Evolutionary conservation across 257 asterid genomes (phyloP).

Genomic region (Nyctanthes arbortristis): DNA sequence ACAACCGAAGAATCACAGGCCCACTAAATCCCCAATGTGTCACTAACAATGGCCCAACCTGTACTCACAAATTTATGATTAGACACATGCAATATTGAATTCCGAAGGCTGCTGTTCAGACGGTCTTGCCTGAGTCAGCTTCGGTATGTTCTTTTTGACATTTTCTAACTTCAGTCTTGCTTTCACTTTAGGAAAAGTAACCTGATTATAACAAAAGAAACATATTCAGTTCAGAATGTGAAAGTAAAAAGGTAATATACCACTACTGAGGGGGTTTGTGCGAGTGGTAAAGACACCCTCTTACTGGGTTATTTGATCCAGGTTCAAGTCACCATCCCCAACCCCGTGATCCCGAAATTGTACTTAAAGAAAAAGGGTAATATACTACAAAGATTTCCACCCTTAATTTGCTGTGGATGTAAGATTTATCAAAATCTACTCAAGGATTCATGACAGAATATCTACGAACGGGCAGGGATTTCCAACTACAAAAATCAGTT

Average conservation of each 20-base stretch:
- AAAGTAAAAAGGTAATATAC: too few species aligned
- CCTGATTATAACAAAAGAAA: conserved; percentile 38
- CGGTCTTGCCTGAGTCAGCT: conserved; percentile 81
- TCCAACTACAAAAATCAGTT: conserved; percentile 5
- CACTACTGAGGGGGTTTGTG: too few species aligned
- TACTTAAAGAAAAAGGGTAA: too few species aligned
- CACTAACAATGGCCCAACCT: conserved; percentile 93
- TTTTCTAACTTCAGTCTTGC: conserved; percentile 69
- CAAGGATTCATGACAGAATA: background rate
- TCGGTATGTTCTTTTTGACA: conserved; percentile 61
- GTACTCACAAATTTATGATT: conserved; percentile 31
- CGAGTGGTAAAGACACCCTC: too few species aligned
- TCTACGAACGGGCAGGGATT: background rate
- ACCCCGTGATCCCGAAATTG: too few species aligned
- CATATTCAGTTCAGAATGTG: background rate
- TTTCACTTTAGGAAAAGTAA: conserved; percentile 75
- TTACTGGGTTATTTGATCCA: too few species aligned
- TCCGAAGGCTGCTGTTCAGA: conserved; percentile 22
- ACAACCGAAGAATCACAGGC: conserved; percentile 87
- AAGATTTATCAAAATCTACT: conserved; percentile 23
- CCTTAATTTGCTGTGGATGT: too few species aligned
- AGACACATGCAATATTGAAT: conserved; percentile 16
- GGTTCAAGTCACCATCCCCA: too few species aligned
- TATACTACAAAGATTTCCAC: background rate
- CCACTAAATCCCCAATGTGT: conserved; percentile 99